Evolutionary conservation across 2,329 filamentous ascomycete genomes (phyloP).

Genomic region (Thelonectria rubi): DNA sequence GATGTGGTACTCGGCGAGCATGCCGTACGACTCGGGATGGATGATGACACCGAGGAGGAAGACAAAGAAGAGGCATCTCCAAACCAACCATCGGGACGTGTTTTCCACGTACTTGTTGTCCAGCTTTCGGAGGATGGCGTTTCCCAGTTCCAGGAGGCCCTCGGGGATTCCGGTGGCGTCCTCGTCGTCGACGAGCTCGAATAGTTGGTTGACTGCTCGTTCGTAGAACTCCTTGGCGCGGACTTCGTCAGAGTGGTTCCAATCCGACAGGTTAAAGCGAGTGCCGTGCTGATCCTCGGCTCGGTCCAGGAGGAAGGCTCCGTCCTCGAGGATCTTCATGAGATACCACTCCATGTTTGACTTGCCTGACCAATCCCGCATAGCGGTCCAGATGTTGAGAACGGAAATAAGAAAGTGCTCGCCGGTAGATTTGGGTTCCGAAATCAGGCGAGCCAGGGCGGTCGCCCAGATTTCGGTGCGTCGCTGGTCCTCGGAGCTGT

Average conservation of each 20-base stretch:
- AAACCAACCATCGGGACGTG: slow-evolving; percentile 84
- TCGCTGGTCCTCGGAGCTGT: slow-evolving; percentile 81
- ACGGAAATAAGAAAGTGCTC: slow-evolving; percentile 85
- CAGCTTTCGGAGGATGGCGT: slow-evolving; percentile 82
- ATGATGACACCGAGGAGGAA: slow-evolving; percentile 86
- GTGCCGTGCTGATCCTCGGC: slow-evolving; percentile 81
- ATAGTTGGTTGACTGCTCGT: slow-evolving; percentile 80
- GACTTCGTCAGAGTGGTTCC: slow-evolving; percentile 81
- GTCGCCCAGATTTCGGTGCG: slow-evolving; percentile 89
- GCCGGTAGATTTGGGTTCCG: slow-evolving; percentile 76
- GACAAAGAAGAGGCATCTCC: slow-evolving; percentile 90
- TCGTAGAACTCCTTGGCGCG: slow-evolving; percentile 90
- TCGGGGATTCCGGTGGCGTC: slow-evolving; percentile 86
- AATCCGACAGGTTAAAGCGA: slow-evolving; percentile 75
- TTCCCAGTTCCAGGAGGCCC: slow-evolving; percentile 83
- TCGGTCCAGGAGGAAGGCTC: slow-evolving; percentile 87
- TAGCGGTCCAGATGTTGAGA: slow-evolving; percentile 85
- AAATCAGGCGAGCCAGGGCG: slow-evolving; percentile 83
- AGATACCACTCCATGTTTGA: slow-evolving; percentile 92
- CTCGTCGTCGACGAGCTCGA: slow-evolving; percentile 86
- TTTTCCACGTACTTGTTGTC: slow-evolving; percentile 76
- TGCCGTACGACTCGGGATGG: slow-evolving; percentile 82
- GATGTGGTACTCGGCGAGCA: slow-evolving; percentile 91
- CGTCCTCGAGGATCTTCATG: slow-evolving; percentile 93
- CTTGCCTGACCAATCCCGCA: slow-evolving; percentile 89